phyloP scores from a whole-genome alignment of 495 filamentous ascomycete species.

The Aspergillus kassunensis region DNA sequence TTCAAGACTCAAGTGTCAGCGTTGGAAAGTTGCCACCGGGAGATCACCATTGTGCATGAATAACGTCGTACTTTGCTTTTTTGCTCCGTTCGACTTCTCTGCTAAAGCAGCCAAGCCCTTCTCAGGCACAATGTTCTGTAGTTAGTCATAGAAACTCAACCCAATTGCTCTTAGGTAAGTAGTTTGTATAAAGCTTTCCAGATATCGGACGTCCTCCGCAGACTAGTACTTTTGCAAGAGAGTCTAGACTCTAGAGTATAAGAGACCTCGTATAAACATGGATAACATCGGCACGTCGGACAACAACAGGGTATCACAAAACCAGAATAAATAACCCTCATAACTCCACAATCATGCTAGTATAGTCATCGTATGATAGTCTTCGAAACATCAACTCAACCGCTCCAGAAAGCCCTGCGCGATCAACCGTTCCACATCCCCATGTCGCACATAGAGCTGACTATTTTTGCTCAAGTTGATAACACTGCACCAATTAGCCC shows the following conservation, averaged over 20 bases:
- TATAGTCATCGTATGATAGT: no score
- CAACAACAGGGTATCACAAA: constrained; percentile 21
- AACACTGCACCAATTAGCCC: constrained; percentile 49
- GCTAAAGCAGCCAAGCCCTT: background rate
- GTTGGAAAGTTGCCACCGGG: no score
- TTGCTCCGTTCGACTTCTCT: constrained; percentile 1
- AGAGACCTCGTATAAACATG: no score
- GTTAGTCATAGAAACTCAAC: constrained; percentile 2
- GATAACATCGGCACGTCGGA: background rate
- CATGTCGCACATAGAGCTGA: constrained; percentile 94
- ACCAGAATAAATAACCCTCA: constrained; percentile 14
- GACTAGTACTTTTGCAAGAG: no score
- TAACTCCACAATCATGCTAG: no score
- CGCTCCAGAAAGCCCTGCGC: constrained; percentile 95
- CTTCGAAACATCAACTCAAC: constrained; percentile 58
- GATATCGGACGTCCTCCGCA: no score
- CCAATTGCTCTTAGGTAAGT: background rate
- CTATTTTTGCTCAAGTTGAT: constrained; percentile 98
- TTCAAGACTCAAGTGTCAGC: background rate
- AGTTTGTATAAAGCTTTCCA: background rate
- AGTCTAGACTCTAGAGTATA: no score
- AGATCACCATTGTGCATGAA: background rate
- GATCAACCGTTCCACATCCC: constrained; percentile 93
- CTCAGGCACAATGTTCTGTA: background rate
- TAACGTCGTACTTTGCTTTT: background rate